Conservation (phyloP, 768 basidiomycete species). For the Boletus sensibilis region DNA sequence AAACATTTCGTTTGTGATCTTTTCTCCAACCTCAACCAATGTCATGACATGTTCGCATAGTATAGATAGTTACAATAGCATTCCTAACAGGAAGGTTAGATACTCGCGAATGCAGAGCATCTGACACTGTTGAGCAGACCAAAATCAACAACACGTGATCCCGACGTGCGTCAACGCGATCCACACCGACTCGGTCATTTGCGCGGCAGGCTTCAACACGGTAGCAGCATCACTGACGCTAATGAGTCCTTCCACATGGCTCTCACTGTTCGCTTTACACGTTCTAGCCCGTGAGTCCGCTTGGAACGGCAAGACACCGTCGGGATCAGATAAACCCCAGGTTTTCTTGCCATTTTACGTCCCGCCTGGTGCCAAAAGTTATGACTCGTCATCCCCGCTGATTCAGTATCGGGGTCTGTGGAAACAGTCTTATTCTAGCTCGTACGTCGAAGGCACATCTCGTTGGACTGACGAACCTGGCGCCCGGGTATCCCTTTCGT, state of each 20-base stretch:
- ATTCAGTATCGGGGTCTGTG: conserved; percentile 62
- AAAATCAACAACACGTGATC: conserved; percentile 28
- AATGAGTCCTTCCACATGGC: conserved; percentile 8
- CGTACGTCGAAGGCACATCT: conserved; percentile 50
- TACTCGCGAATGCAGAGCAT: conserved; percentile 1
- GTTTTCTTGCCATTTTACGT: conserved; percentile 71
- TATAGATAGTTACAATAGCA: conserved; percentile 36
- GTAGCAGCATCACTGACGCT: not conserved
- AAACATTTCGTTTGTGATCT: conserved; percentile 27
- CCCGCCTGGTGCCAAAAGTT: conserved; percentile 67
- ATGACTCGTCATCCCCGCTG: conserved; percentile 68
- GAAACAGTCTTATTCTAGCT: conserved; percentile 50
- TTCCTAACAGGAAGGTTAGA: conserved; percentile 20
- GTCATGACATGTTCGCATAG: conserved; percentile 32
- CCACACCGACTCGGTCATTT: not conserved
- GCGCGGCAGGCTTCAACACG: not conserved
- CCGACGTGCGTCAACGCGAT: not conserved
- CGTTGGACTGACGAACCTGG: conserved; percentile 48
- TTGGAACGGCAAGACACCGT: conserved; percentile 65
- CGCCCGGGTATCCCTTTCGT: conserved; percentile 55
- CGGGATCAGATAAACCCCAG: conserved; percentile 44
- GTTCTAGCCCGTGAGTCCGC: conserved; percentile 42
- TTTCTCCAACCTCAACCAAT: conserved; percentile 20
- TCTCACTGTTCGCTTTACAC: conserved; percentile 7
- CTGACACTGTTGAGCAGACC: not conserved